Evolutionary conservation across 2,329 filamentous ascomycete species (phyloP).

Genomic region (Ascochyta rabiei): DNA sequence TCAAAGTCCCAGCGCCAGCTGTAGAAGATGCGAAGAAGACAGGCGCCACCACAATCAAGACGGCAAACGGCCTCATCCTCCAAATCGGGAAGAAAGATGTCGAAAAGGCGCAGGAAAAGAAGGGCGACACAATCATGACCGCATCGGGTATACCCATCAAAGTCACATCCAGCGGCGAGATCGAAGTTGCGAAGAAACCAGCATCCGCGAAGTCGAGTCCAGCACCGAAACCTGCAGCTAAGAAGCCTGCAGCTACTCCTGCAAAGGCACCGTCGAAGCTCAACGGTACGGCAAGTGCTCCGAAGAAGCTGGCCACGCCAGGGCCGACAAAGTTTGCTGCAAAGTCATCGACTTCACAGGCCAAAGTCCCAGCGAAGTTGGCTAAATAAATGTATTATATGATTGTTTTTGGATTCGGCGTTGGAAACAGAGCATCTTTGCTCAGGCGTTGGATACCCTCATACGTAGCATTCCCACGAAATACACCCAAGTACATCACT

Average conservation of each 20-base stretch:
- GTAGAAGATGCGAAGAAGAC: slow-evolving; percentile 43
- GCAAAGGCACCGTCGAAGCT: slow-evolving; percentile 6
- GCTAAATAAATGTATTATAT: slow-evolving; percentile 4
- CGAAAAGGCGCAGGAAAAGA: slow-evolving; percentile 39
- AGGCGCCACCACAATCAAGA: slow-evolving; percentile 31
- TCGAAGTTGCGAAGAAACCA: slow-evolving; percentile 28
- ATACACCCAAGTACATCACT: too few species aligned
- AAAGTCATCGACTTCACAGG: neutral
- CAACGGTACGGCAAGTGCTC: neutral
- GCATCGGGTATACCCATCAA: slow-evolving; percentile 43
- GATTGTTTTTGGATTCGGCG: neutral
- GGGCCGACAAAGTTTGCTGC: neutral
- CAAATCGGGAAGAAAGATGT: slow-evolving; percentile 42
- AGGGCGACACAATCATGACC: slow-evolving; percentile 35
- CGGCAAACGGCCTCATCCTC: slow-evolving; percentile 38
- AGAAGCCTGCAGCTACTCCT: slow-evolving; percentile 9
- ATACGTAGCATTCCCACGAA: neutral
- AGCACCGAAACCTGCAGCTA: slow-evolving; percentile 3
- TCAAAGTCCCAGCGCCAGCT: slow-evolving; percentile 40
- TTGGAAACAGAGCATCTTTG: slow-evolving; percentile 1
- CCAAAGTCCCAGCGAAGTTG: slow-evolving; percentile 5
- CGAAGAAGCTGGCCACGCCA: slow-evolving; percentile 6
- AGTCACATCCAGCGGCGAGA: slow-evolving; percentile 34
- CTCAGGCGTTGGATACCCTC: slow-evolving; percentile 17
- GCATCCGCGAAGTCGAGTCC: slow-evolving; percentile 1